Conservation (phyloP, 2,329 filamentous ascomycete genomes). For the Claviceps sp. region DNA sequence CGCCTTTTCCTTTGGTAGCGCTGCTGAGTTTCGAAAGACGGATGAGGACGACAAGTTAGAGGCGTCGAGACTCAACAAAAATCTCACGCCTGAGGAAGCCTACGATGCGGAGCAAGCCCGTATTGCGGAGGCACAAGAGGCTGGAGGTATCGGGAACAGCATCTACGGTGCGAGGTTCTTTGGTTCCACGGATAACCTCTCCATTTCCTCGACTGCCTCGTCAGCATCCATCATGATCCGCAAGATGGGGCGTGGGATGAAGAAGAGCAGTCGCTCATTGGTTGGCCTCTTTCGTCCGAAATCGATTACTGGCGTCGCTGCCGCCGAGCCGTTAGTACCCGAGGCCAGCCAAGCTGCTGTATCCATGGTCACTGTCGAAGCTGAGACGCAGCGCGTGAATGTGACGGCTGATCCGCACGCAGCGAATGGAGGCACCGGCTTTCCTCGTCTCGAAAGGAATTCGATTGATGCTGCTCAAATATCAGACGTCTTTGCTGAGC, state of each 20-base stretch:
- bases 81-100: slow-evolving; percentile 47
- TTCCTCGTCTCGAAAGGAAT: slow-evolving; percentile 72
- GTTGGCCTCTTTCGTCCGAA: slow-evolving; percentile 93
- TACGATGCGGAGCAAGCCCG: slow-evolving; percentile 80
- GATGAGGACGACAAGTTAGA: slow-evolving; percentile 31
- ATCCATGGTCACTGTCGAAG: slow-evolving; percentile 91
- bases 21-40: slow-evolving; percentile 73
- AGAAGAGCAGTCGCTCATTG: slow-evolving; percentile 79
- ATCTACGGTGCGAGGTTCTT: slow-evolving; percentile 89
- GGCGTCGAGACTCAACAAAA: slow-evolving; percentile 49
- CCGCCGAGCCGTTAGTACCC: slow-evolving; percentile 51
- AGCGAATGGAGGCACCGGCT: slow-evolving; percentile 59
- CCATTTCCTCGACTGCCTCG: slow-evolving; percentile 78
- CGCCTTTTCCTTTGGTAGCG: slow-evolving; percentile 93
- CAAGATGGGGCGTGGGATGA: slow-evolving; percentile 99
- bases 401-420: slow-evolving; percentile 58
- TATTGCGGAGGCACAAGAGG: slow-evolving; percentile 87
- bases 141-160: slow-evolving; percentile 75
- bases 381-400: slow-evolving; percentile 73
- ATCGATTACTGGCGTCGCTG: slow-evolving; percentile 67
- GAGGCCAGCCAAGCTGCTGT: slow-evolving; percentile 70
- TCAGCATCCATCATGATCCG: slow-evolving; percentile 88
- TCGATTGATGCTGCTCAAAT: slow-evolving; percentile 54
- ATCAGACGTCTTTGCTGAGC: slow-evolving; percentile 32
- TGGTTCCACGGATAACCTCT: slow-evolving; percentile 87